Evolutionary conservation across 78 protist species (phyloP), one percentile per base, ranked within the genome.

Genomic region (slime mould (Dictyostelium discoideum)): DNA sequence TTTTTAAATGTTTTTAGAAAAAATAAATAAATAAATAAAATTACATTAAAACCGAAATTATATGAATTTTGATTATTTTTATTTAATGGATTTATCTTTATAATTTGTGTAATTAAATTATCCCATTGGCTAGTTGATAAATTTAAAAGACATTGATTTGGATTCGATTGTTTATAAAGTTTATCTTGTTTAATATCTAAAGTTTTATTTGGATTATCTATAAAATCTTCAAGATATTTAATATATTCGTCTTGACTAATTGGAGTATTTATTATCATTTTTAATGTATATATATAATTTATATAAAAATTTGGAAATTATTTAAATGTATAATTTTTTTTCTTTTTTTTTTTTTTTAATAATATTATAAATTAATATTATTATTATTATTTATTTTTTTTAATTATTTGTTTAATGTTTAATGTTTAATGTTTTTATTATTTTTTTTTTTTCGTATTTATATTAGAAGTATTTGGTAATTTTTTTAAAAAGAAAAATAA

Each of bases 201-300:
- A 26, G 32, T 11, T 73, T 32, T 73, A 73, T 32, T 73, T 32
- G 79, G 40, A 13, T 29, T 73, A 14, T 26, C 16, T 26, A 73
- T 73, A 73, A 26, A 73, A 29, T 73, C 79, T 73, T 73, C 79
- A 73, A 73, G 37, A 26, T 26, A 73, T 73, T 73, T 73, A 32
- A 73, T 14, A 73, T 73, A 73, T 32, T 73, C 46, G 9, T 73
- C 44, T 73, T 73, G 79, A 14, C n/a, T 29, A 14, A 73, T 29
- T 73, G 79, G 79, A 14, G 22, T 29, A 73, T 73, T 73, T 3
- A 73, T 14, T 11, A 73, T 73, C 79, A 73, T 73, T 73, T 73
- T 73, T 72, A 32, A 14, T 73, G 3, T 26, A 8, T 26, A 72
- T 73, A 20, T 65, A n/a, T n/a, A n/a, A n/a, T n/a, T n/a, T n/a